Conservation (phyloP, 2,329 filamentous ascomycete species). For the Aspergillus pseudotamarii region DNA sequence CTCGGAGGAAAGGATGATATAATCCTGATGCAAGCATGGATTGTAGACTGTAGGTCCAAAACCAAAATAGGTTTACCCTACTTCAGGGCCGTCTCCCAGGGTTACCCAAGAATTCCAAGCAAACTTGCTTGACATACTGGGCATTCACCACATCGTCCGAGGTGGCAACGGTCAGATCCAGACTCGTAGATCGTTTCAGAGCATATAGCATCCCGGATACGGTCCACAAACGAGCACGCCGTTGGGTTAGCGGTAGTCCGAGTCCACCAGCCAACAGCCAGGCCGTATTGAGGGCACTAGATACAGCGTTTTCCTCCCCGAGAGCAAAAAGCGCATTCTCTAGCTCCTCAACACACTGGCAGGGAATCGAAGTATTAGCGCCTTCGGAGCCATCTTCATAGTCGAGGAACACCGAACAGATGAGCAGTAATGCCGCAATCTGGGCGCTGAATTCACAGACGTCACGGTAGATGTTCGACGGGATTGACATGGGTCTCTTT, state of each 20-base stretch:
- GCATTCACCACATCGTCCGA: background rate
- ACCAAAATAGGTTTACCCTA: background rate
- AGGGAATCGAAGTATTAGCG: background rate
- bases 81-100: background rate
- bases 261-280: slow-evolving; percentile 1
- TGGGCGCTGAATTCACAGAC: background rate
- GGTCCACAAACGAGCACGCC: background rate
- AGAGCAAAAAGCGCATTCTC: slow-evolving; percentile 1
- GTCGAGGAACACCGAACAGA: background rate
- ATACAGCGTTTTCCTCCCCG: background rate
- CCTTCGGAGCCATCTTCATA: background rate
- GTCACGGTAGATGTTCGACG: slow-evolving; percentile 6
- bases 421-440: background rate
- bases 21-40: background rate
- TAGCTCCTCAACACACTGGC: slow-evolving; percentile 1
- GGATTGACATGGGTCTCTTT: background rate
- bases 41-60: background rate
- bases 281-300: slow-evolving; percentile 2
- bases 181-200: background rate
- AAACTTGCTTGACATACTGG: background rate
- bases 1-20: background rate
- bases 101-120: background rate
- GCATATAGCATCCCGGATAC: slow-evolving; percentile 3
- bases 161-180: background rate
- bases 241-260: background rate